Conservation (phyloP, 164 flowering plant genomes). For the Litsea cubeba region DNA sequence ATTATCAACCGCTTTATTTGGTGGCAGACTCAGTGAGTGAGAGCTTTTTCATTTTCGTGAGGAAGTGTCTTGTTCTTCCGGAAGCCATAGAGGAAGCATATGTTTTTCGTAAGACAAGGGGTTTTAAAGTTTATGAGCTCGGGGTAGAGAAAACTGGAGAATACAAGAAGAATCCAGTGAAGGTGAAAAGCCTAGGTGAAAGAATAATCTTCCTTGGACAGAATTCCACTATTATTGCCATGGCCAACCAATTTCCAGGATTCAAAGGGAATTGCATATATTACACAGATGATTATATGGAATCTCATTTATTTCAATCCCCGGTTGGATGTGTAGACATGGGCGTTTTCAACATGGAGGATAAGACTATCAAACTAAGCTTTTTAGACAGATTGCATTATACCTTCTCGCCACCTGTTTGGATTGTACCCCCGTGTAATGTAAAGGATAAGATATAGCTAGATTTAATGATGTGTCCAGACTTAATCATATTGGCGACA, state of each 20-base stretch:
- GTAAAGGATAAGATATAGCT: too few species aligned
- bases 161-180: constrained; percentile 16
- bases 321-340: constrained; percentile 7
- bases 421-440: constrained; percentile 4
- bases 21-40: constrained; percentile 60
- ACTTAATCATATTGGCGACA: too few species aligned
- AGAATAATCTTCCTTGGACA: constrained; percentile 62
- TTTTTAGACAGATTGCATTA: constrained; percentile 7
- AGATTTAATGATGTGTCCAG: too few species aligned
- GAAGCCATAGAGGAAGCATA: too few species aligned
- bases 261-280: constrained; percentile 53
- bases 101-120: constrained; percentile 36
- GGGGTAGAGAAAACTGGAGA: constrained; percentile 26
- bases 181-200: constrained; percentile 48
- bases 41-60: constrained; percentile 43
- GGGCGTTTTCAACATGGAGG: constrained; percentile 16
- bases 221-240: constrained; percentile 50
- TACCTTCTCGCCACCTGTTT: constrained; percentile 16
- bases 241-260: constrained; percentile 35
- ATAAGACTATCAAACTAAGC: background rate
- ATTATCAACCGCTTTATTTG: constrained; percentile 64
- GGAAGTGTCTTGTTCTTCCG: constrained; percentile 21
- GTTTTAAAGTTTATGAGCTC: constrained; percentile 55
- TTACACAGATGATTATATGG: constrained; percentile 34
- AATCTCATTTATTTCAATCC: background rate